These are phyloP conservation scores for Solanum hybrid DNA, from an alignment of 305 asterid species.

Conservation along the genomic window DNA sequence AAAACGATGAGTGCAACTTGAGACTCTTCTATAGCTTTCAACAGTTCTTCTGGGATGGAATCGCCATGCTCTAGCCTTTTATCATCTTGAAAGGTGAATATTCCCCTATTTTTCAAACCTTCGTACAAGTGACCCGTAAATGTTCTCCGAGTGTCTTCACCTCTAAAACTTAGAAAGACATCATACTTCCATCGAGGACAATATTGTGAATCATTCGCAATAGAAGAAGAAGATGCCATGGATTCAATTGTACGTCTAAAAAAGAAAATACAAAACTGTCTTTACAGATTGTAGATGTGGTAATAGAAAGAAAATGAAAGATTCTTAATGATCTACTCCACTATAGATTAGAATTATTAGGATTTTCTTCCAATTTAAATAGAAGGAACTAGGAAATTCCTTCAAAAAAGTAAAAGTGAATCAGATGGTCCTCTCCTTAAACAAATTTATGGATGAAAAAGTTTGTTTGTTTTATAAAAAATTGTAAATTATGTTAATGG, in stretches of 20 bases:
- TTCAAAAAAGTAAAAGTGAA: too few relatives aligned
- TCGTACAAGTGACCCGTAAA: background rate
- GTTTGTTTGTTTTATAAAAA: background rate
- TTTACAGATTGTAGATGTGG: too few relatives aligned
- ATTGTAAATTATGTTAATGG: background rate
- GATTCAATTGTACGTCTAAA: background rate
- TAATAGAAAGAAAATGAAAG: too few relatives aligned
- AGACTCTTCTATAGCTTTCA: background rate
- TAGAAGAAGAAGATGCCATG: background rate
- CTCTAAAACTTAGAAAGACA: background rate
- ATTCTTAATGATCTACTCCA: too few relatives aligned
- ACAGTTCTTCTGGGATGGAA: background rate
- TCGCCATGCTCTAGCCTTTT: background rate
- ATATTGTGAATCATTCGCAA: background rate
- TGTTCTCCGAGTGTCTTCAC: background rate
- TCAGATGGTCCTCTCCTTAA: too few relatives aligned
- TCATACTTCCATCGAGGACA: background rate
- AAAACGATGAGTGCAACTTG: background rate
- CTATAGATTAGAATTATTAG: too few relatives aligned
- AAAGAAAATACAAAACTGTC: too few relatives aligned
- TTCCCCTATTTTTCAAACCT: background rate
- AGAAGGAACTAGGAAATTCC: too few relatives aligned
- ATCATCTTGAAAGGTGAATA: background rate
- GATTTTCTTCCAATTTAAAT: too few relatives aligned
- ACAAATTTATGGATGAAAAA: background rate